Percentiles rank a stretch among this genome's conserved stretches.
Evolutionary conservation across 176 grass and related monocot genomes (phyloP).

Genomic region (Ananas comosus): DNA sequence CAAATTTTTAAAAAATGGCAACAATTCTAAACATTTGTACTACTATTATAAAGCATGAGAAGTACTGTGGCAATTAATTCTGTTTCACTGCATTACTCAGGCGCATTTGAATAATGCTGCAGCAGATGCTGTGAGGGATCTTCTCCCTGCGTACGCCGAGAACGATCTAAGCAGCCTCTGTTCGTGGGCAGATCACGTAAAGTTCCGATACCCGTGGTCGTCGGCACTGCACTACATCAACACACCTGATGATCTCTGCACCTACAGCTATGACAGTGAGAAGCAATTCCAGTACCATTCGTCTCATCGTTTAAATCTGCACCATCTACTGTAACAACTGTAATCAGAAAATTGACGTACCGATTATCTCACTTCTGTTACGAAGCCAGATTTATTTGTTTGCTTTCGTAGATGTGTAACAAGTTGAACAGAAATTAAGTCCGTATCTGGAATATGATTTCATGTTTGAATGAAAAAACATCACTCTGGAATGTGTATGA

Average conservation of each 20-base stretch:
- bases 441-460: not conserved
- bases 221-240: constrained; percentile 52
- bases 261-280: constrained; percentile 47
- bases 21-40: no score
- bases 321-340: no score
- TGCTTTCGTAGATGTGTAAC: not conserved
- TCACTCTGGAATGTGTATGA: not conserved
- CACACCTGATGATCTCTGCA: constrained; percentile 45
- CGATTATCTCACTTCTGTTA: no score
- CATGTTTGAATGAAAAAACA: not conserved
- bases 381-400: no score
- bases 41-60: not conserved
- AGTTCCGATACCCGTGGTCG: constrained; percentile 41
- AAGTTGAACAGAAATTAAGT: not conserved
- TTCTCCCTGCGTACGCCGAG: constrained; percentile 44
- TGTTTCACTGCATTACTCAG: not conserved
- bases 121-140: constrained; percentile 31
- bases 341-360: no score
- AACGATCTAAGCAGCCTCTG: constrained; percentile 49
- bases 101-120: constrained; percentile 1
- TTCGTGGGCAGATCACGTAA: constrained; percentile 43
- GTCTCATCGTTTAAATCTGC: not conserved
- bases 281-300: not conserved
- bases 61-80: not conserved
- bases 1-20: no score